Percentiles rank a stretch among this genome's conserved stretches.
Evolutionary conservation across 306 rosid species (phyloP).

Genomic region (Cicer judaicum): DNA sequence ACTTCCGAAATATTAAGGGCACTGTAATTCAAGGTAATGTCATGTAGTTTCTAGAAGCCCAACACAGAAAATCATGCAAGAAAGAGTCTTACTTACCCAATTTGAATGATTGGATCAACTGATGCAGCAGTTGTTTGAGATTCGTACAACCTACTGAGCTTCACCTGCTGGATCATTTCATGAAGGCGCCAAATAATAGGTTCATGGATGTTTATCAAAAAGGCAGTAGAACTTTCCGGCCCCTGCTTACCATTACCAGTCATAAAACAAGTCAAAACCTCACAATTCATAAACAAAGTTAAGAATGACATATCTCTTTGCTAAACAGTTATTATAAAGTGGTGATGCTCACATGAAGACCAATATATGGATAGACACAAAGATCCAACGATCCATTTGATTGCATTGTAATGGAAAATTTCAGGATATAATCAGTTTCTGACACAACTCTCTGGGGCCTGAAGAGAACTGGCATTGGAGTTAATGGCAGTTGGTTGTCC

Average conservation of each 20-base stretch:
- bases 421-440: conserved; percentile 81
- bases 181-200: conserved; percentile 98
- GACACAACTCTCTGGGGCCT: conserved; percentile 84
- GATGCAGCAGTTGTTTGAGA: conserved; percentile 90
- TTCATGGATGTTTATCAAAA: conserved; percentile 85
- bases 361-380: conserved; percentile 89
- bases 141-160: conserved; percentile 74
- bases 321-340: conserved; percentile 31
- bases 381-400: conserved; percentile 92
- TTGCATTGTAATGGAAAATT: conserved; percentile 83
- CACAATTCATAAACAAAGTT: conserved; percentile 19
- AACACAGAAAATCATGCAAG: conserved; percentile 38
- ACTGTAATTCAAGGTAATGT: conserved; percentile 59
- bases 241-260: conserved; percentile 63
- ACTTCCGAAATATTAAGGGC: conserved; percentile 86
- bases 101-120: conserved; percentile 87
- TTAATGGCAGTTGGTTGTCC: conserved; percentile 96
- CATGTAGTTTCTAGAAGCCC: conserved; percentile 39
- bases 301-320: background rate
- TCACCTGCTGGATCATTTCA: conserved; percentile 91
- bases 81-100: conserved; percentile 65
- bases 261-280: conserved; percentile 36
- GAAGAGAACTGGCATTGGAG: conserved; percentile 94
- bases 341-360: conserved; percentile 72
- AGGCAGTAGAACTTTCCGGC: conserved; percentile 84